Evolutionary conservation across 2,329 filamentous ascomycete genomes (phyloP).

Genomic region (Polychaeton citri): DNA sequence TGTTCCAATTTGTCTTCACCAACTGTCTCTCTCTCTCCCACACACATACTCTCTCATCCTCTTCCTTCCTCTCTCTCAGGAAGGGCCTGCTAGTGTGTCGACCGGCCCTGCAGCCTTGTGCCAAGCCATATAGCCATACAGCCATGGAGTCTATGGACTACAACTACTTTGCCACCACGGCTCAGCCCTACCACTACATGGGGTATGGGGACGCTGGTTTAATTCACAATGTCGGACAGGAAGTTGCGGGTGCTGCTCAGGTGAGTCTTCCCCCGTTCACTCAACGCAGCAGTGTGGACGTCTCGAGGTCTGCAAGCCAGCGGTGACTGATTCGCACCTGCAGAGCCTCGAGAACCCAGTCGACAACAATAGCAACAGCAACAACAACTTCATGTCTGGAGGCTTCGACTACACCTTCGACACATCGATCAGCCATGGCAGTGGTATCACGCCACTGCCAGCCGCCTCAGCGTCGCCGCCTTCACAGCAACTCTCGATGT

Average conservation of each 20-base stretch:
- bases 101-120: no score
- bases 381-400: slow-evolving; percentile 7
- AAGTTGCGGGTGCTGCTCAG: slow-evolving; percentile 16
- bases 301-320: no score
- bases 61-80: no score
- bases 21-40: no score
- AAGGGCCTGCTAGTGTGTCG: no score
- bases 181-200: slow-evolving; percentile 36
- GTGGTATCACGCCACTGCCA: slow-evolving; percentile 8
- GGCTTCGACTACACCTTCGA: slow-evolving; percentile 10
- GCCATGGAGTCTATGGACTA: slow-evolving; percentile 40
- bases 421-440: slow-evolving; percentile 6
- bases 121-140: not conserved
- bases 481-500: slow-evolving; percentile 10
- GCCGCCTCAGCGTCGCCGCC: slow-evolving; percentile 15
- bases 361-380: no score
- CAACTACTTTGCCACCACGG: slow-evolving; percentile 35
- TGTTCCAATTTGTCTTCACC: no score
- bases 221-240: slow-evolving; percentile 24
- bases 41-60: no score
- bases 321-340: not conserved
- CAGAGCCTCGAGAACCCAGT: slow-evolving; percentile 16
- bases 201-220: slow-evolving; percentile 25
- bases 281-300: no score
- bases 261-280: slow-evolving; percentile 11